Evolutionary conservation across 2,329 filamentous ascomycete species (phyloP), one percentile per base, ranked within the genome.

Genomic region (Fusarium cyanostomum): DNA sequence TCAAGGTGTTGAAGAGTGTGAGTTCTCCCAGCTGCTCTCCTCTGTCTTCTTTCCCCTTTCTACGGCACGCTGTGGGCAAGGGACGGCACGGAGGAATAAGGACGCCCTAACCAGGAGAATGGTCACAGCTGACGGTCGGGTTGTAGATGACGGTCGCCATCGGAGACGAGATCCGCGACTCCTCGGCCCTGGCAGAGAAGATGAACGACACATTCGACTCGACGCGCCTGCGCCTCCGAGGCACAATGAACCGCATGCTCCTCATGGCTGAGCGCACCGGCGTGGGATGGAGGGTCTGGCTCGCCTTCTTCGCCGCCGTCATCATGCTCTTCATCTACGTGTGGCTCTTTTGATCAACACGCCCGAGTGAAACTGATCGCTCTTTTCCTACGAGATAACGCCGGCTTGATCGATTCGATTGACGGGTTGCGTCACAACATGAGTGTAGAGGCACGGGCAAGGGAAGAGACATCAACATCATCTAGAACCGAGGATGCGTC

Each of bases 191-290:
- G 5, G 91, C 93, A 3, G 92, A 97, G 71, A 94, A 93, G 79
- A 97, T 99, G 89, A 98, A 98, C 77, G 92, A 97, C 73, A 86
- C 88, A 6, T 99, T 98, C 74, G 94, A 98, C 75, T 88, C 86
- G 70, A 96, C 94, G 50, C 83, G 94, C 30, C 79, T 93, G 49
- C 86, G 91, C 64, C 81, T 99, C 62, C 86, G 89, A 39, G 93
- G 94, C 51, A 98, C 96, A 15, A 98, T 99, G 95, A 97, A 92
- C 75, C 84, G 94, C 57, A 99, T 99, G 95, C 79, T 98, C 66
- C 75, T 94, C 51, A 99, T 99, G 95, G 95, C 95, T 5, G 87
- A 98, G 80, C 85, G 88, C 71, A 96, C 94, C 3, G 95, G 95
- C n/a, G 89, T 99, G 9, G 90, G 93, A 72, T 99, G 95, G 95